Conservation (phyloP, 179 eudicot genomes). For the Vitellaria paradoxa region DNA sequence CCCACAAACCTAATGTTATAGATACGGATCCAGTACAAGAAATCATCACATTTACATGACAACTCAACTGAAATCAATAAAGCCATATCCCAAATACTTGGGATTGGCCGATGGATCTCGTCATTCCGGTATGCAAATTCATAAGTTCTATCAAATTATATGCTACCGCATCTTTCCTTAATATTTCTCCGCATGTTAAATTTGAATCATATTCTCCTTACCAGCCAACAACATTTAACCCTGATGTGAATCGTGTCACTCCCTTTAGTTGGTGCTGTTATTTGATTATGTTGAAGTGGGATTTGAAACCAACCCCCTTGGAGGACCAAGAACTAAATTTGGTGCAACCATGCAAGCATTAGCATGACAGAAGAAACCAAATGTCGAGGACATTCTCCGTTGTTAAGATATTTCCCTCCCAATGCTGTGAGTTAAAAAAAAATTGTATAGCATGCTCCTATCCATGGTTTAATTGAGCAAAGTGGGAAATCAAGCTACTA, state of each 20-base stretch:
- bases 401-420: neutral
- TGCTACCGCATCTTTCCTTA: neutral
- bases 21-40: too few relatives aligned
- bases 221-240: neutral
- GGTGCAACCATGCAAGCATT: neutral
- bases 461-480: neutral
- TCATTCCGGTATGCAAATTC: neutral
- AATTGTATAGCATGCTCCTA: neutral
- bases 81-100: neutral
- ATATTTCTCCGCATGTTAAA: too few relatives aligned
- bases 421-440: neutral
- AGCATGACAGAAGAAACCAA: neutral
- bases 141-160: neutral
- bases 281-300: neutral
- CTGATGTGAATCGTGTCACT: neutral
- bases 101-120: neutral
- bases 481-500: neutral
- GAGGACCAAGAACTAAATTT: neutral
- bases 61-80: too few relatives aligned
- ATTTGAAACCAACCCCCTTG: neutral
- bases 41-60: too few relatives aligned
- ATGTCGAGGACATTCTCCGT: neutral
- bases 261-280: neutral
- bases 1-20: neutral
- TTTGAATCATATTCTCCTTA: neutral